Base-by-base conservation (phyloP, 2,329 filamentous ascomycete species). In the Emmonsiellopsis sp. region DNA sequence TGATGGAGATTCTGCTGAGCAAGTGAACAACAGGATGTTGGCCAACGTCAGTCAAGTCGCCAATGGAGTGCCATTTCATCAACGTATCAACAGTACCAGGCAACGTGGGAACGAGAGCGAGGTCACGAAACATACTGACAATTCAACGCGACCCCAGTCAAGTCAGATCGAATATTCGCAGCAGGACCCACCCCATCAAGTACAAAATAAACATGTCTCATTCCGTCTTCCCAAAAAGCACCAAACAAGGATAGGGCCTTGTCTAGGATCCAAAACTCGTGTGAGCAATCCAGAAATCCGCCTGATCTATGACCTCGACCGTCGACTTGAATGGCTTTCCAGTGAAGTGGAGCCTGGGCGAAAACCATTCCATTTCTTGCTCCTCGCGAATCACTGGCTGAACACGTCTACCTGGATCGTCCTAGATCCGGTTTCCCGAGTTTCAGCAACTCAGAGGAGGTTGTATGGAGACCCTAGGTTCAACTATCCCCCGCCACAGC, bases 331-430 rank as follows among this genome's bases (percentile, higher is more conserved):
- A 43, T 73, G 71, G 71, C 56, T 71, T 10, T 62, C 64, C 32
- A 59, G 65, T 41, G 69, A 73, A 54, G 62, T 67, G 20, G 68
- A 64, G 5, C 70, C 71, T 5, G 71, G 70, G 8, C 63, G 67
- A 46, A 70, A 67, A 54, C 65, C 70, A 5, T 72, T 67, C 51
- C 68, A 72, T 54, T 73, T 73, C 52, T 60, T 67, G 26, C 54
- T 70, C 20, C 63, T 73, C 41, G 65, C 69, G 34, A 72, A 71
- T 47, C 71, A 72, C 53, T 73, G 70, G 70, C 50, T 73, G n/a
- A 73, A 72, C 51, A 63, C 56, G 41, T 60, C 66, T 34, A 72
- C 70, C 1, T 72, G 69, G 70, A 46, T 69, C 16, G 68, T 73
- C 31, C 62, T 65, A 41, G 70, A 72, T 53, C 69, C 70, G 7